A percentile compares a stretch with the other conserved stretches of the same genome.
Conservation (phyloP, 2,329 filamentous ascomycete genomes). For the Calonectria pseudoreteaudii region DNA sequence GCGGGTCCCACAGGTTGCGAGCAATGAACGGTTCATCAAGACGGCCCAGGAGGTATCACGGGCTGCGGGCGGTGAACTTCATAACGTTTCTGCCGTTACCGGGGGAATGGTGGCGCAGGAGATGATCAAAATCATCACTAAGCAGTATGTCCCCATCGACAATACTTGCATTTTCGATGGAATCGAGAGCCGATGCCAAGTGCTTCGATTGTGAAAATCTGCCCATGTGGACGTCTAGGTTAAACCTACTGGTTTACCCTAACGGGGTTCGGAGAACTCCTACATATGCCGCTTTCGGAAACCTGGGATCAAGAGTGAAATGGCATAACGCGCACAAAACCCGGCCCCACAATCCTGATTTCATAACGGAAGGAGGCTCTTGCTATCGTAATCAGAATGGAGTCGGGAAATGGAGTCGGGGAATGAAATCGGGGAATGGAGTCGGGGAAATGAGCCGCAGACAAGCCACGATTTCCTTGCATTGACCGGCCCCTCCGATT, state of each 20-base stretch:
- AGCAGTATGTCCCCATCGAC: constrained; percentile 78
- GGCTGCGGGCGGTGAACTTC: constrained; percentile 85
- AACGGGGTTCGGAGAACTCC: not conserved
- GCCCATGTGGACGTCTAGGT: not conserved
- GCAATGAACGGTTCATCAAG: constrained; percentile 62
- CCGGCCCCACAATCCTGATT: not conserved
- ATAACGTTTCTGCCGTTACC: constrained; percentile 89
- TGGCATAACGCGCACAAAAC: not conserved
- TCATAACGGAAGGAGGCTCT: not conserved
- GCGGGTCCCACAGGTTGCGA: constrained; percentile 59
- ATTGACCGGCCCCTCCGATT: constrained; percentile 2
- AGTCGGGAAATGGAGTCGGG: not conserved
- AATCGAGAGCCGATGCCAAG: constrained; percentile 71
- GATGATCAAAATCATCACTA: constrained; percentile 88
- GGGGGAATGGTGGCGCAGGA: constrained; percentile 98
- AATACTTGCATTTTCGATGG: constrained; percentile 80
- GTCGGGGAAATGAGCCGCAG: constrained; percentile 1
- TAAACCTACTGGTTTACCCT: not conserved
- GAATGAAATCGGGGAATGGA: not conserved
- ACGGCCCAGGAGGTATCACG: constrained; percentile 77
- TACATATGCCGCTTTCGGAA: not conserved
- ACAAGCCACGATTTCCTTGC: not conserved
- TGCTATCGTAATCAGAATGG: not conserved
- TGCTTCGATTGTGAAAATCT: constrained; percentile 60
- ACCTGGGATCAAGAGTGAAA: not conserved